Conservation (phyloP, 768 basidiomycete genomes). For the Pulveroboletus frians region DNA sequence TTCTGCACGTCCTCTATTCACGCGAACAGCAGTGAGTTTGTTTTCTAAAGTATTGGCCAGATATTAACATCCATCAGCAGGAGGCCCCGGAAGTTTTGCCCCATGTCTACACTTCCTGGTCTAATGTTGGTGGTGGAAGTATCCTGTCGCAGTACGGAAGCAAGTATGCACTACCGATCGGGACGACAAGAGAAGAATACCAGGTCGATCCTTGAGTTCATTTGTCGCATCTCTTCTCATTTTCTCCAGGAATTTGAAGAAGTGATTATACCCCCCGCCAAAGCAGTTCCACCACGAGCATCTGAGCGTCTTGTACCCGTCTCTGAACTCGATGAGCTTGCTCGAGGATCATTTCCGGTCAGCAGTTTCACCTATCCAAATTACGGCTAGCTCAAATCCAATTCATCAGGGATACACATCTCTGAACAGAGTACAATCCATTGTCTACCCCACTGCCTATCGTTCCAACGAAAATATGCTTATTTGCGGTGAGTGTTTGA, state of each 20-base stretch:
- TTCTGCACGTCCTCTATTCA: conserved; percentile 62
- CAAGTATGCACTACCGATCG: conserved; percentile 77
- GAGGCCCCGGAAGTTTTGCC: conserved; percentile 63
- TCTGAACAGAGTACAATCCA: conserved; percentile 92
- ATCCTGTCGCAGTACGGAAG: conserved; percentile 64
- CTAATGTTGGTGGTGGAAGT: conserved; percentile 52
- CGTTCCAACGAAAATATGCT: conserved; percentile 95
- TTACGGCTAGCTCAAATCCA: neutral
- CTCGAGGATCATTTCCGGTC: conserved; percentile 81
- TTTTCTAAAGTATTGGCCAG: neutral
- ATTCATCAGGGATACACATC: conserved; percentile 67
- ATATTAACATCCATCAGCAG: conserved; percentile 35
- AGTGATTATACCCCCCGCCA: conserved; percentile 83
- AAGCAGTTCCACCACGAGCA: conserved; percentile 62
- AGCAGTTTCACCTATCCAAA: conserved; percentile 15
- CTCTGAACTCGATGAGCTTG: conserved; percentile 68
- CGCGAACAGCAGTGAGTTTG: conserved; percentile 44
- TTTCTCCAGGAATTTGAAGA: conserved; percentile 76
- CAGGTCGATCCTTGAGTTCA: conserved; percentile 46
- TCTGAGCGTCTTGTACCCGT: conserved; percentile 71
- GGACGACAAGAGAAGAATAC: conserved; percentile 60
- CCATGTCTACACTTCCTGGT: conserved; percentile 79
- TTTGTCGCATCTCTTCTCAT: conserved; percentile 5
- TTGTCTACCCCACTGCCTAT: conserved; percentile 91
- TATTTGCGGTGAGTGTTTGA: conserved; percentile 38